Percentiles rank a stretch among this genome's conserved stretches.
Conservation (phyloP, 164 flowering plant species). For the Macadamia integrifolia region DNA sequence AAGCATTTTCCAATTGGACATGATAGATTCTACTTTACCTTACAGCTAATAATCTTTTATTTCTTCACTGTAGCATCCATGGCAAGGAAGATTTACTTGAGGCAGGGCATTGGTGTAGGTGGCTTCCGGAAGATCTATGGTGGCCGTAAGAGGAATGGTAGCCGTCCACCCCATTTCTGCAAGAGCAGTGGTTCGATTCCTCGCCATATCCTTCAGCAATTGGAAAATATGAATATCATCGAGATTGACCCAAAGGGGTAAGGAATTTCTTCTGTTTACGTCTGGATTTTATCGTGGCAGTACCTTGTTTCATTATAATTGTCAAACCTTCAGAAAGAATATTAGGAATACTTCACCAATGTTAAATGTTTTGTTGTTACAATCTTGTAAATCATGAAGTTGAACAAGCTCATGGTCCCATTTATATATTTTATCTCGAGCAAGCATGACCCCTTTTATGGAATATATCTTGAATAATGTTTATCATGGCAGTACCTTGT, state of each 20-base stretch:
- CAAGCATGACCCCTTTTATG: too few relatives aligned
- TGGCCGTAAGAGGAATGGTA: conserved; percentile 88
- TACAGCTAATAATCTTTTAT: too few relatives aligned
- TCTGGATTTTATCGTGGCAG: not conserved
- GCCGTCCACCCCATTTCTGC: conserved; percentile 86
- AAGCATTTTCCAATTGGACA: not conserved
- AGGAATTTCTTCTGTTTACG: conserved; percentile 9
- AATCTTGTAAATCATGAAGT: too few relatives aligned
- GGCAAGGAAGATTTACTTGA: conserved; percentile 67
- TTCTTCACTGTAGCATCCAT: conserved; percentile 49
- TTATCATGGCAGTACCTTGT: too few relatives aligned
- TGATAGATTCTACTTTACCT: too few relatives aligned
- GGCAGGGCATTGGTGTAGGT: conserved; percentile 89
- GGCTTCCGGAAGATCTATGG: conserved; percentile 84
- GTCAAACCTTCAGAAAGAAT: too few relatives aligned
- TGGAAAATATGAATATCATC: conserved; percentile 62
- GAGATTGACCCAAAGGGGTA: conserved; percentile 76
- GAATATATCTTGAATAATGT: too few relatives aligned
- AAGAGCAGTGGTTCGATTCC: conserved; percentile 89
- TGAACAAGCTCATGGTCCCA: too few relatives aligned
- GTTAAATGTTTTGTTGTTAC: too few relatives aligned
- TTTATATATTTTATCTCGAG: too few relatives aligned
- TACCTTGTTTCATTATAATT: too few relatives aligned
- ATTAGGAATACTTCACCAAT: too few relatives aligned
- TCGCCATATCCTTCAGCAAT: conserved; percentile 78